phyloP scores from a whole-genome alignment of 2,329 filamentous ascomycete species.

The Arthrobotrys entomopaga region DNA sequence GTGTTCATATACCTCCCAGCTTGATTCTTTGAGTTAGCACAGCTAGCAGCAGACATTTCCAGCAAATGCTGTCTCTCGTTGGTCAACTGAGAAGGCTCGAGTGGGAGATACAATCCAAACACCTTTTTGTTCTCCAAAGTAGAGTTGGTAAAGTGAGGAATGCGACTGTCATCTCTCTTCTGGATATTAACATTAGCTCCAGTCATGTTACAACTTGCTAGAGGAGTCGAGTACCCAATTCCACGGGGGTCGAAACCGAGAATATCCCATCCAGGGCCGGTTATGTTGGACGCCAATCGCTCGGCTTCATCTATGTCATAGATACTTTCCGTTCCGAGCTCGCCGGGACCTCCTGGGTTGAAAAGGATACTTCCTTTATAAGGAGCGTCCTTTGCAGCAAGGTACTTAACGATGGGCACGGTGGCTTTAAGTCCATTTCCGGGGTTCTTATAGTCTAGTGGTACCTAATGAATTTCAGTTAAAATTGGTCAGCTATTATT shows the following conservation, averaged over 20 bases:
- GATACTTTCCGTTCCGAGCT: conserved; percentile 62
- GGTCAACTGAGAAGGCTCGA: not conserved
- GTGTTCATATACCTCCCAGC: conserved; percentile 42
- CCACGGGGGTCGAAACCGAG: conserved; percentile 45
- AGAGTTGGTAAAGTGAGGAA: conserved; percentile 31
- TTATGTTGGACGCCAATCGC: not conserved
- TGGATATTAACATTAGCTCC: conserved; percentile 3
- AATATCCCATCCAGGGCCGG: conserved; percentile 44
- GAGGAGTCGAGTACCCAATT: conserved; percentile 38
- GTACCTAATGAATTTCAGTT: conserved; percentile 62
- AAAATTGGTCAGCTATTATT: not conserved
- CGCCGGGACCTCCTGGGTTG: conserved; percentile 65
- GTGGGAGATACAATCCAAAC: not conserved
- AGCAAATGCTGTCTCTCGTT: not conserved
- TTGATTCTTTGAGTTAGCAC: conserved; percentile 22
- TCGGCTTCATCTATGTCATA: conserved; percentile 45
- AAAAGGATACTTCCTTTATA: conserved; percentile 61
- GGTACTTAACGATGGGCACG: conserved; percentile 31
- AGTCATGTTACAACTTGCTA: conserved; percentile 17
- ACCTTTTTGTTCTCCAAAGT: conserved; percentile 2
- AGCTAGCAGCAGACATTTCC: not conserved
- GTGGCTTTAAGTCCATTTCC: conserved; percentile 59
- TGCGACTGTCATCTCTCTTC: too few relatives aligned
- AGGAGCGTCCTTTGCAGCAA: conserved; percentile 57
- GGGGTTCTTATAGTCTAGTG: conserved; percentile 65